Percentiles rank a stretch among this genome's conserved stretches.
phyloP scores from a whole-genome alignment of 2,329 filamentous ascomycete genomes.

The Fusarium dlaminii region DNA sequence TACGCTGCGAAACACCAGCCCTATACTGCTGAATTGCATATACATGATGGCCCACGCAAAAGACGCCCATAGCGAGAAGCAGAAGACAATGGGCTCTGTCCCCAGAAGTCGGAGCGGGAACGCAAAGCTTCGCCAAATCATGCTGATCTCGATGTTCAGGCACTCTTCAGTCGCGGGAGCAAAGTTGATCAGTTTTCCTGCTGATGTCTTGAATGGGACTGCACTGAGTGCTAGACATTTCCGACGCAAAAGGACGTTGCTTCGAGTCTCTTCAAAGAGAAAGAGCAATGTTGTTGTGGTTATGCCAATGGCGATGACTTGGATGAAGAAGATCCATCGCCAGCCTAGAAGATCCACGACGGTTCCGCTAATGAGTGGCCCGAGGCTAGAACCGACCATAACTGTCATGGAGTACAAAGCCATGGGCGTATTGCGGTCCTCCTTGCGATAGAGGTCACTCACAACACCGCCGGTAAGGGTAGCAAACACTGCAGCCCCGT shows the following conservation, averaged over 20 bases:
- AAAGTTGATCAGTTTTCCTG: not conserved
- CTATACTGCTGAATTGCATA: conserved; percentile 65
- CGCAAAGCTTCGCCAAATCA: conserved; percentile 43
- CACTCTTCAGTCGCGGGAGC: conserved; percentile 9
- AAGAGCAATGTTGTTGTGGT: conserved; percentile 66
- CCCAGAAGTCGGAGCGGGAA: conserved; percentile 57
- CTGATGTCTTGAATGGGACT: conserved; percentile 40
- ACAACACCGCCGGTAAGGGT: conserved; percentile 70
- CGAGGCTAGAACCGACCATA: conserved; percentile 70
- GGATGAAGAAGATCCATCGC: conserved; percentile 75
- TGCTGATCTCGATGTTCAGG: conserved; percentile 29
- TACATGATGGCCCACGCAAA: conserved; percentile 79
- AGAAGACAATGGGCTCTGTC: conserved; percentile 70
- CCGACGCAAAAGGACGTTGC: conserved; percentile 69
- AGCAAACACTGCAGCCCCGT: conserved; percentile 62
- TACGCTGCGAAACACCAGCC: conserved; percentile 70
- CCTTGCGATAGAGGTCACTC: conserved; percentile 70
- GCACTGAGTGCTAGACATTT: conserved; percentile 68
- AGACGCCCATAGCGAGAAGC: conserved; percentile 75
- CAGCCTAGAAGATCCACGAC: conserved; percentile 67
- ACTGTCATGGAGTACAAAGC: conserved; percentile 70
- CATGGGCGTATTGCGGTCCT: conserved; percentile 75
- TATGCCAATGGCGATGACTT: conserved; percentile 66
- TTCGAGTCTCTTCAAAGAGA: conserved; percentile 74
- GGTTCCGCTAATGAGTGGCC: conserved; percentile 67